phyloP scores from a whole-genome alignment of 106 monocot species.

The Alisma plantagoaquatica region DNA sequence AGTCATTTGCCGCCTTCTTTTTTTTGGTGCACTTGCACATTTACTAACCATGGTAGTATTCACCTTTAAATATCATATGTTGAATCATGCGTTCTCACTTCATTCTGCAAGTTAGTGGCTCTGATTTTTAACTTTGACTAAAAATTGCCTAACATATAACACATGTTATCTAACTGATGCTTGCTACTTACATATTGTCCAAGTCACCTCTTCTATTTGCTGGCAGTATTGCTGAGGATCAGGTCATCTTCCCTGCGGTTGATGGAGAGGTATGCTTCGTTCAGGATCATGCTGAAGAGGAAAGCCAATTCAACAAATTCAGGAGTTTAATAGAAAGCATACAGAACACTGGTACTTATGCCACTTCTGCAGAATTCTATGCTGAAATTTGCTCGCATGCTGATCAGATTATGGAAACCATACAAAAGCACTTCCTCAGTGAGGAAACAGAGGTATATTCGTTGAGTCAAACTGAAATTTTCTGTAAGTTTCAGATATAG shows the following conservation, averaged over 20 bases:
- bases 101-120: too few relatives aligned
- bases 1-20: too few relatives aligned
- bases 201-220: too few relatives aligned
- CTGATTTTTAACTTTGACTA: too few relatives aligned
- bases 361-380: conserved; percentile 83
- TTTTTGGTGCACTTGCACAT: too few relatives aligned
- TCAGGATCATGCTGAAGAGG: conserved; percentile 90
- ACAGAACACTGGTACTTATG: conserved; percentile 56
- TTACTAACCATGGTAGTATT: too few relatives aligned
- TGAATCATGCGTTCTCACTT: too few relatives aligned
- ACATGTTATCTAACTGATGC: too few relatives aligned
- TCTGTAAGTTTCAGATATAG: background rate
- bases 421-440: conserved; percentile 72
- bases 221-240: conserved; percentile 91
- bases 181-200: too few relatives aligned
- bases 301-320: conserved; percentile 79
- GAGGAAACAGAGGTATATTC: conserved; percentile 72
- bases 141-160: too few relatives aligned
- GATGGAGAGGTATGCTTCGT: conserved; percentile 70
- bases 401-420: conserved; percentile 93
- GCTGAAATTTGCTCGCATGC: conserved; percentile 75
- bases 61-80: too few relatives aligned
- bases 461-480: background rate
- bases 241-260: conserved; percentile 98
- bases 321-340: conserved; percentile 89